A percentile compares a stretch with the other conserved stretches of the same genome.
Conservation (phyloP, 2,329 filamentous ascomycete species). For the Tolypocladium nubicola region DNA sequence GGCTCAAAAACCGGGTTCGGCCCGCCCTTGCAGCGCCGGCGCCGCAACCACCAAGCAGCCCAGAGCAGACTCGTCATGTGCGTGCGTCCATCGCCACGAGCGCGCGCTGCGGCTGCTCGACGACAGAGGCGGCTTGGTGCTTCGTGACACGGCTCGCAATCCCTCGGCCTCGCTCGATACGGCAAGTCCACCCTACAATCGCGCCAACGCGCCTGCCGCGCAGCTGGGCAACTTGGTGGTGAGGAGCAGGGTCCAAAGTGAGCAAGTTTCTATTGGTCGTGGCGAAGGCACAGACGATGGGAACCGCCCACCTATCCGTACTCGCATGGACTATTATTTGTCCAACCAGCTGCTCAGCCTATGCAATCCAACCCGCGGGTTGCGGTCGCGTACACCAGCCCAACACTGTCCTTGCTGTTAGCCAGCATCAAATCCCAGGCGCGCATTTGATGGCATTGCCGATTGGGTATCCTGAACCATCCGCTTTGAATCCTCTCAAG, state of each 20-base stretch:
- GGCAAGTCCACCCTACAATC: neutral
- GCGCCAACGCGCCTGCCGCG: neutral
- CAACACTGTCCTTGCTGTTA: neutral
- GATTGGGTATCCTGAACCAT: neutral
- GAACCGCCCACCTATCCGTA: neutral
- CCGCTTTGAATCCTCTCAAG: neutral
- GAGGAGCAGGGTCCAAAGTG: conserved; percentile 11
- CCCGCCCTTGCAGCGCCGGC: neutral
- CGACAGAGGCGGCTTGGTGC: neutral
- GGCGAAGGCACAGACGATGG: neutral
- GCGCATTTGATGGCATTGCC: neutral
- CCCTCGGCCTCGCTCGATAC: neutral
- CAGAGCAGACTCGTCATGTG: neutral
- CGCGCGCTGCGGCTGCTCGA: neutral
- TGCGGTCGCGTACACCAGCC: neutral
- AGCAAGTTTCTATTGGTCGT: conserved; percentile 32
- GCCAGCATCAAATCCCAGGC: neutral
- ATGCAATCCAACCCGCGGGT: neutral
- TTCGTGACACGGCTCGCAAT: neutral
- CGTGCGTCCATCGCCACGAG: neutral
- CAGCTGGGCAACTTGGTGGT: conserved; percentile 4
- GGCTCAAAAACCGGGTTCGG: neutral
- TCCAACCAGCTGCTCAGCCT: too few species aligned
- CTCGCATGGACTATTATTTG: too few species aligned
- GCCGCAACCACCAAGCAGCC: neutral